Evolutionary conservation across 179 eudicot genomes (phyloP).

Genomic region (Patellifolia procumbens): DNA sequence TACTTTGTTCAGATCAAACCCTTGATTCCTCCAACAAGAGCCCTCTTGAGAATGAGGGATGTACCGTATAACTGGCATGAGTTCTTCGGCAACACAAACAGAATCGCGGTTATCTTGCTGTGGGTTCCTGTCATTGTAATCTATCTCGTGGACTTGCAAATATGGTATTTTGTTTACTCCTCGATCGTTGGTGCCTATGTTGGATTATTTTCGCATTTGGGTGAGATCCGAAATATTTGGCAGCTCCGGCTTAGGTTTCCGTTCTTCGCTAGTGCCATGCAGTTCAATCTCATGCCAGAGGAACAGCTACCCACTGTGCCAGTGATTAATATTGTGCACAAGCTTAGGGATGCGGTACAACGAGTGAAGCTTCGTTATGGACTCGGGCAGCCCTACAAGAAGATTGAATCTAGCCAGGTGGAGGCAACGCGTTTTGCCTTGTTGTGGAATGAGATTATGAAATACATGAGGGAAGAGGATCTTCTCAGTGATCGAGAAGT

Average conservation of each 20-base stretch:
- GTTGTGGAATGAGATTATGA: slow-evolving; percentile 85
- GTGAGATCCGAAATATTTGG: slow-evolving; percentile 77
- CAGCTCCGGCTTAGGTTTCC: slow-evolving; percentile 93
- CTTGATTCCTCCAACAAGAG: slow-evolving; percentile 67
- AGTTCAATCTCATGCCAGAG: slow-evolving; percentile 88
- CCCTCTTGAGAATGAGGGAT: slow-evolving; percentile 45
- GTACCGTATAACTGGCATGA: slow-evolving; percentile 67
- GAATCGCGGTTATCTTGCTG: slow-evolving; percentile 58
- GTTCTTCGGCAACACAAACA: slow-evolving; percentile 65
- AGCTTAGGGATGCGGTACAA: slow-evolving; percentile 63
- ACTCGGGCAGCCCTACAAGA: slow-evolving; percentile 71
- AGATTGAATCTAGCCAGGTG: slow-evolving; percentile 81
- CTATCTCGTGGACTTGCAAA: slow-evolving; percentile 82
- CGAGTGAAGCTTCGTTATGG: slow-evolving; percentile 83
- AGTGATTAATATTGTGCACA: slow-evolving; percentile 54
- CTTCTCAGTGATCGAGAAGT: slow-evolving; percentile 76
- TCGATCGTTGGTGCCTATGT: slow-evolving; percentile 64
- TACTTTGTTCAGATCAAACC: slow-evolving; percentile 89
- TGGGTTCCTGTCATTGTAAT: slow-evolving; percentile 83
- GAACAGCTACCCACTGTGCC: slow-evolving; percentile 38
- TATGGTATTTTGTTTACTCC: slow-evolving; percentile 79
- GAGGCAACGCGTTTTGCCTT: slow-evolving; percentile 86
- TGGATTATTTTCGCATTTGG: slow-evolving; percentile 84
- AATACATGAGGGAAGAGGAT: slow-evolving; percentile 85
- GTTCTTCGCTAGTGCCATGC: slow-evolving; percentile 94